phyloP scores from a whole-genome alignment of 1,139 yeast species.

The Pichia sp. region DNA sequence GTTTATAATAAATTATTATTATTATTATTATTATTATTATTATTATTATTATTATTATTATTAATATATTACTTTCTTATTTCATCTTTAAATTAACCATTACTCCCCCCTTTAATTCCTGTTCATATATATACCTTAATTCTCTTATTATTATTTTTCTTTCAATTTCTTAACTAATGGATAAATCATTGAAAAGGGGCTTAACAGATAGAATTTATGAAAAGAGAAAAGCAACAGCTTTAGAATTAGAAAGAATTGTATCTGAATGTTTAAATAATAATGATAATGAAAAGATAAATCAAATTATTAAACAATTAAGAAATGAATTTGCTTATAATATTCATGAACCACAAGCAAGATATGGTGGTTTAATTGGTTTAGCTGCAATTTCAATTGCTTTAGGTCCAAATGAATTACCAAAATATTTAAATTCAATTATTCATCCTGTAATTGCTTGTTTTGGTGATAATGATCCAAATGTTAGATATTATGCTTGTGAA shows the following conservation, averaged over 20 bases:
- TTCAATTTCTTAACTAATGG: slow-evolving; percentile 32
- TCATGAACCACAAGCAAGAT: slow-evolving; percentile 70
- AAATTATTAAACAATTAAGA: slow-evolving; percentile 60
- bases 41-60: no score
- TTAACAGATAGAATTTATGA: slow-evolving; percentile 87
- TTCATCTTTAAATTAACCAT: no score
- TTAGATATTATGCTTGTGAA: slow-evolving; percentile 95
- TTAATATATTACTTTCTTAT: no score
- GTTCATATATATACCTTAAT: neutral
- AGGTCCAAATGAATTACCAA: slow-evolving; percentile 61
- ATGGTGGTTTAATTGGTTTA: slow-evolving; percentile 69
- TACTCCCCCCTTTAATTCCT: neutral
- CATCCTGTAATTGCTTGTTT: slow-evolving; percentile 94
- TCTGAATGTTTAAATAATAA: slow-evolving; percentile 63
- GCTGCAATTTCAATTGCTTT: slow-evolving; percentile 77
- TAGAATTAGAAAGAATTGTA: slow-evolving; percentile 77
- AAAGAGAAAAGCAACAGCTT: slow-evolving; percentile 89
- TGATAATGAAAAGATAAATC: slow-evolving; percentile 61
- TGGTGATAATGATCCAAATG: slow-evolving; percentile 94
- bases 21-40: no score
- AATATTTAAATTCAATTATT: slow-evolving; percentile 76
- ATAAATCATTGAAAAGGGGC: slow-evolving; percentile 72
- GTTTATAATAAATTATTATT: no score
- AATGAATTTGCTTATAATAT: slow-evolving; percentile 69
- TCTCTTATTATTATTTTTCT: neutral